Conservation (phyloP, 1,139 yeast species). For the Taiozyma sp. region DNA sequence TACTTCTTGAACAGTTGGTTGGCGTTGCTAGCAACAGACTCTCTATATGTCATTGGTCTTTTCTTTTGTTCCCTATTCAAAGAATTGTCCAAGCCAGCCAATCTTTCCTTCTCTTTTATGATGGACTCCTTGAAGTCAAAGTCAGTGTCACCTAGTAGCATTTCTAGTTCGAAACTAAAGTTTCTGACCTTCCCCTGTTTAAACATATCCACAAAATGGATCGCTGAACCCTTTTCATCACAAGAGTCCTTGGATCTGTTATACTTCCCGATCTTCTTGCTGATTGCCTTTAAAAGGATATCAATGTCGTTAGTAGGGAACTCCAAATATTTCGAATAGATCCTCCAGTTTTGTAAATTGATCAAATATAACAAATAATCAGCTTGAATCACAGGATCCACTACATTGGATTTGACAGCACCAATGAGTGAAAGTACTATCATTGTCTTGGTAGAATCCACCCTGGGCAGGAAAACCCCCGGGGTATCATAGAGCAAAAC, state of each 20-base stretch:
- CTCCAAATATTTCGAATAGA: constrained; percentile 35
- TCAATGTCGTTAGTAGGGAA: constrained; percentile 76
- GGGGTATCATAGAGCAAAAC: constrained; percentile 86
- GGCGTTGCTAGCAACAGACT: constrained; percentile 18
- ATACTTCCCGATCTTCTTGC: constrained; percentile 28
- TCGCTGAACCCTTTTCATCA: constrained; percentile 62
- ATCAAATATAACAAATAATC: constrained; percentile 76
- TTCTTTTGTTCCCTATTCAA: constrained; percentile 16
- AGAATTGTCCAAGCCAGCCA: constrained; percentile 24
- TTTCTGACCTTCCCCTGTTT: constrained; percentile 45
- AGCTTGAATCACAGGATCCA: constrained; percentile 84
- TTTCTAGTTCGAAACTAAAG: constrained; percentile 23
- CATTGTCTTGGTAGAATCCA: constrained; percentile 66
- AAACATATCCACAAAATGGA: constrained; percentile 66
- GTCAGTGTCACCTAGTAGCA: constrained; percentile 9
- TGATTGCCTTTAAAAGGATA: constrained; percentile 53
- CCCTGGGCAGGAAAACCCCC: constrained; percentile 83
- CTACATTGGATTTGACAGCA: constrained; percentile 62
- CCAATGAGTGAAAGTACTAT: constrained; percentile 71
- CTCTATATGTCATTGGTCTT: constrained; percentile 15
- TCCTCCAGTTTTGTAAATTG: constrained; percentile 52
- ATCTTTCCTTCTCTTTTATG: constrained; percentile 22
- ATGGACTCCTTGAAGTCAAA: constrained; percentile 18
- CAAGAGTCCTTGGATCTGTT: constrained; percentile 24
- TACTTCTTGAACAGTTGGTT: constrained; percentile 17